Evolutionary conservation across 2,329 filamentous ascomycete genomes (phyloP).

Genomic region (Plenodomus biglobosus): DNA sequence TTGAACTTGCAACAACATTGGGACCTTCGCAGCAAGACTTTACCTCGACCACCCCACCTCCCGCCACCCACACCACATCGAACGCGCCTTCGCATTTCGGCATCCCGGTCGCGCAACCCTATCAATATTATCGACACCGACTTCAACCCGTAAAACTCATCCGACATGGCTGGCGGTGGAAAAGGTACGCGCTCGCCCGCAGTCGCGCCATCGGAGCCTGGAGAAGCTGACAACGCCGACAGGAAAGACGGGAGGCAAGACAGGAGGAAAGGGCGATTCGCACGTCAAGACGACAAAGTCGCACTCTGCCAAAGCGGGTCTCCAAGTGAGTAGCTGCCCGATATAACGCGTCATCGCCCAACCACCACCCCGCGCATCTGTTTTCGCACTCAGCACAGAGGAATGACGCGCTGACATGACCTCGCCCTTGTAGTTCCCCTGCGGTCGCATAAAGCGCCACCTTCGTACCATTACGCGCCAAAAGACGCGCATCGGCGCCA

Average conservation of each 20-base stretch:
- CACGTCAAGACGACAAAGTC: constrained; percentile 88
- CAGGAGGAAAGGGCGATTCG: constrained; percentile 74
- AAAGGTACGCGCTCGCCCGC: constrained; percentile 73
- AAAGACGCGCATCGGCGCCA: constrained; percentile 99
- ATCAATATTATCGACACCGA: constrained; percentile 30
- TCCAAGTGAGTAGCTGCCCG: constrained; percentile 72
- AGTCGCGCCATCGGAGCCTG: constrained; percentile 20
- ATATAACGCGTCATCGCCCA: constrained; percentile 19
- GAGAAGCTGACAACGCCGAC: constrained; percentile 24
- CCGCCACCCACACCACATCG: constrained; percentile 37
- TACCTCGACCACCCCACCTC: constrained; percentile 39
- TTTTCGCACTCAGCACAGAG: constrained; percentile 10
- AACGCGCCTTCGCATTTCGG: constrained; percentile 22
- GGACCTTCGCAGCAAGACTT: constrained; percentile 36
- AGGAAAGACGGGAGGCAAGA: constrained; percentile 77
- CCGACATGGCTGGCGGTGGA: constrained; percentile 70
- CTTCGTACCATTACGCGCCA: constrained; percentile 99
- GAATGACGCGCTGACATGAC: constrained; percentile 29
- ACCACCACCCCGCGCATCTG: constrained; percentile 23
- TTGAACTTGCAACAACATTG: constrained; percentile 27
- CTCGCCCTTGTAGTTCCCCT: constrained; percentile 74
- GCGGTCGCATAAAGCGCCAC: constrained; percentile 99
- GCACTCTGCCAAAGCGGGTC: constrained; percentile 90
- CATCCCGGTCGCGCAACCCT: constrained; percentile 37
- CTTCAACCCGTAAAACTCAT: constrained; percentile 22